Base-by-base conservation (phyloP, 2,329 filamentous ascomycete genomes). In the Teratosphaeria pseudoeucalypti region DNA sequence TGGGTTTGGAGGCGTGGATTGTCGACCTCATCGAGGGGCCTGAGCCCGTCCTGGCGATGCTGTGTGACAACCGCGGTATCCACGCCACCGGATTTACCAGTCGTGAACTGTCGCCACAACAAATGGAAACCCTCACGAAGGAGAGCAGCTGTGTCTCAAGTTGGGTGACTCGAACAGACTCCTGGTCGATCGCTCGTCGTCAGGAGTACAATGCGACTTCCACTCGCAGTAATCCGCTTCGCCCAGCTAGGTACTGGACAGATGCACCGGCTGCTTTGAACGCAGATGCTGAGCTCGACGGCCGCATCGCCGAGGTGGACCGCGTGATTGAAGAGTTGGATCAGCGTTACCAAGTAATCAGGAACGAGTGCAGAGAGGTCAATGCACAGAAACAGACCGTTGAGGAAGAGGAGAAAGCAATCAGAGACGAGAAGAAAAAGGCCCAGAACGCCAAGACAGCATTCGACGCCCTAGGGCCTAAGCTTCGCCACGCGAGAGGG, bases 1-100 rank as follows among this genome's bases (percentile, higher is more conserved):
- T 73, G 39, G 90, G 90, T 0, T 82, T 99, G 56, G 87, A 95
- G 63, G 85, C 87, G 1, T 96, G 88, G 76, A 85, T 90, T 0
- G 79, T 89, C 29, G 88, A 97, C 68, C 89, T 82, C 60, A 71
- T 99, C 6, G 81, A 86, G 37, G 94, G 92, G 0, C 95, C 95
- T 0, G 85, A 87, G 1, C 82, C 89, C 1, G 89, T 99, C 1
- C 76, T 97, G 37, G 87, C 90, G 6, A 94, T 95, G 88, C 82
- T 99, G 26, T 96, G 91, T 72, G 82, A 85, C 12, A 86, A 89
- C 65, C 83, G 81, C 60, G 81, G 77, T 57, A 73, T 96, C 6
- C 85, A 95, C 66, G 76, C 78, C 29, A 86, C 86, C 6, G 90
- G 84, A 0, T 81, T 92, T 53, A 79, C 82, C 16, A 76, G 85